Evolutionary conservation across 2,329 filamentous ascomycete genomes (phyloP).

Genomic region (Arthrobotrys iridis): DNA sequence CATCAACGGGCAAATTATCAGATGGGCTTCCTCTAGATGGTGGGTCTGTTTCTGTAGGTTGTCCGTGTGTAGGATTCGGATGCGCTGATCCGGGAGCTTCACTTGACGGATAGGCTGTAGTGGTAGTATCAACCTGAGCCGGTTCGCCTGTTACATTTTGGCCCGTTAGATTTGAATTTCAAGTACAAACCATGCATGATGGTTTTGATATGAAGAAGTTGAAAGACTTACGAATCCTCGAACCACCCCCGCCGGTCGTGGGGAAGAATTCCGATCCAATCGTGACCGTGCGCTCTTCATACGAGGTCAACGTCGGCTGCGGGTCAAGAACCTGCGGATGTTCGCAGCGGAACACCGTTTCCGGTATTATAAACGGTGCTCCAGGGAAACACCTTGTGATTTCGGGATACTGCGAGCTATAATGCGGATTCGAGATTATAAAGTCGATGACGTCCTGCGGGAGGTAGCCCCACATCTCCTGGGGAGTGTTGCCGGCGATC

Average conservation of each 20-base stretch:
- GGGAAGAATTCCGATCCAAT: constrained; percentile 20
- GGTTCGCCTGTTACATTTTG: neutral
- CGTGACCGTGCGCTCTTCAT: neutral
- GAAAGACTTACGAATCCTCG: constrained; percentile 5
- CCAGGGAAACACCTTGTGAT: constrained; percentile 18
- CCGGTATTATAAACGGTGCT: constrained; percentile 1
- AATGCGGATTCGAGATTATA: neutral
- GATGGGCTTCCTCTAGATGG: neutral
- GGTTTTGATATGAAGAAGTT: no score
- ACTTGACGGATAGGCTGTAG: constrained; percentile 2
- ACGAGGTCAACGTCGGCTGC: constrained; percentile 1
- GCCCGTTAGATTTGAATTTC: no score
- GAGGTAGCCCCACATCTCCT: constrained; percentile 25
- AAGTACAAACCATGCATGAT: neutral
- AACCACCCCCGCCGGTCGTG: neutral
- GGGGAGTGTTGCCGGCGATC: neutral
- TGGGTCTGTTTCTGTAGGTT: neutral
- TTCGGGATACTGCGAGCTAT: constrained; percentile 16
- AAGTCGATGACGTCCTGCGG: constrained; percentile 23
- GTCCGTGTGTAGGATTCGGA: neutral
- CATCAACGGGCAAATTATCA: neutral
- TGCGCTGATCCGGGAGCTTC: neutral
- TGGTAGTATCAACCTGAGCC: constrained; percentile 1
- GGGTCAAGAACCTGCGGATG: neutral
- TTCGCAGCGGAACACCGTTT: neutral